Evolutionary conservation across 2,329 filamentous ascomycete species (phyloP).

Genomic region (Apiospora sp.): DNA sequence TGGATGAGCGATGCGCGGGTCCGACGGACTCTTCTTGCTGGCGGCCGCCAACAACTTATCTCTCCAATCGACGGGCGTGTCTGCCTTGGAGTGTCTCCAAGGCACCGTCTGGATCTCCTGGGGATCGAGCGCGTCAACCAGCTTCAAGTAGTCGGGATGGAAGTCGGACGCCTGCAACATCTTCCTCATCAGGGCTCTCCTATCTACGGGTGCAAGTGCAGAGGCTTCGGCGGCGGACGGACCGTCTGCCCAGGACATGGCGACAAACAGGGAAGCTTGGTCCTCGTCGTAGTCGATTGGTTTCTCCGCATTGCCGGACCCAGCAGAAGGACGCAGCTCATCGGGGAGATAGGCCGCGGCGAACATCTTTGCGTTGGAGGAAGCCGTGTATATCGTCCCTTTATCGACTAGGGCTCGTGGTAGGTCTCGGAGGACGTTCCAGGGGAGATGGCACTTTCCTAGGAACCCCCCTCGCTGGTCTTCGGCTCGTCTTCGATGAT

Average conservation of each 20-base stretch:
- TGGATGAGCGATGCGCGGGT: constrained; percentile 24
- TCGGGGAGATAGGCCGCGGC: constrained; percentile 28
- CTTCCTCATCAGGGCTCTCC: constrained; percentile 15
- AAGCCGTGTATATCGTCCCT: constrained; percentile 24
- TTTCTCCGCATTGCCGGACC: neutral
- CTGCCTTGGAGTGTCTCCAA: neutral
- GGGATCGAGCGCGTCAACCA: constrained; percentile 18
- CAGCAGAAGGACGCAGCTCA: neutral
- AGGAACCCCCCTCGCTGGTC: constrained; percentile 20
- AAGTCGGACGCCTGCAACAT: neutral
- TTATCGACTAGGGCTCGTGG: constrained; percentile 24
- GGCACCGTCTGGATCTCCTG: neutral
- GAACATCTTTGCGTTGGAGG: constrained; percentile 24
- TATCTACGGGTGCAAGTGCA: neutral
- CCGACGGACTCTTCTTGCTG: neutral
- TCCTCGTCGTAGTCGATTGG: constrained; percentile 28
- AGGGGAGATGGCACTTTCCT: constrained; percentile 26
- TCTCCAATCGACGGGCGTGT: constrained; percentile 26
- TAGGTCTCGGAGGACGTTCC: constrained; percentile 24
- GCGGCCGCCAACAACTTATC: neutral
- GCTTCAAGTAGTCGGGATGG: constrained; percentile 15
- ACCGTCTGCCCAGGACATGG: constrained; percentile 7
- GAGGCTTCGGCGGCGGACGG: constrained; percentile 3
- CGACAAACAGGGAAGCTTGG: constrained; percentile 27
- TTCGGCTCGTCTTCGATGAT: constrained; percentile 25